Conservation (phyloP, 2,329 filamentous ascomycete genomes). For the Exophiala aquamarina region DNA sequence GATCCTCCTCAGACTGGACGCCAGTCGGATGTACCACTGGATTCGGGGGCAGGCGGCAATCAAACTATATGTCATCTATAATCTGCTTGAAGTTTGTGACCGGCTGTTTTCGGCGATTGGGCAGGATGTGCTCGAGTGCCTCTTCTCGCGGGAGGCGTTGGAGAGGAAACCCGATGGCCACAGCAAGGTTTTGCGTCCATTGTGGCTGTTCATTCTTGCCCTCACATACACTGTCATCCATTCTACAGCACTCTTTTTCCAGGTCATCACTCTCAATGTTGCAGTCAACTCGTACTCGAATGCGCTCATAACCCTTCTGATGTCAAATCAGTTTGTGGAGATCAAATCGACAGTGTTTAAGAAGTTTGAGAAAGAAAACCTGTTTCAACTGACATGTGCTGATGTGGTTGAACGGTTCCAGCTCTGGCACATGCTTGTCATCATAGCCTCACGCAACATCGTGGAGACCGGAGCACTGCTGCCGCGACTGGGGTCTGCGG, state of each 20-base stretch:
- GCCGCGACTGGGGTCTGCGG: constrained; percentile 39
- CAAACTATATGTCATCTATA: constrained; percentile 98
- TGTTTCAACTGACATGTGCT: constrained; percentile 94
- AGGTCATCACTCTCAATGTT: constrained; percentile 96
- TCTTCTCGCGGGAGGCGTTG: constrained; percentile 90
- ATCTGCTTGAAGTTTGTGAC: constrained; percentile 87
- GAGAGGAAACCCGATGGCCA: constrained; percentile 84
- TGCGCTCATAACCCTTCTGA: constrained; percentile 82
- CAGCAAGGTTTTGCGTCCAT: constrained; percentile 83
- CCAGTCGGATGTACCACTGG: constrained; percentile 96
- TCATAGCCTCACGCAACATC: constrained; percentile 93
- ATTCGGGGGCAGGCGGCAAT: constrained; percentile 95
- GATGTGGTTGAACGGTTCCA: constrained; percentile 96
- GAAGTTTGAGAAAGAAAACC: constrained; percentile 95
- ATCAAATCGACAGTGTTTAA: constrained; percentile 99
- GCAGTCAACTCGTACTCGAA: constrained; percentile 99
- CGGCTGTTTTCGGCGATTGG: constrained; percentile 86
- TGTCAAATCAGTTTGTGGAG: constrained; percentile 98
- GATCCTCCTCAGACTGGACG: constrained; percentile 86
- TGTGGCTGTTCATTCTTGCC: constrained; percentile 87
- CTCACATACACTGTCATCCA: constrained; percentile 86
- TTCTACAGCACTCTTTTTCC: constrained; percentile 86
- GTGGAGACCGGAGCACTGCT: constrained; percentile 90
- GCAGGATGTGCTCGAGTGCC: constrained; percentile 92
- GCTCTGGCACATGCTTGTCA: constrained; percentile 93